phyloP scores from a whole-genome alignment of 345 rosid species.

The Populus euphratica region DNA sequence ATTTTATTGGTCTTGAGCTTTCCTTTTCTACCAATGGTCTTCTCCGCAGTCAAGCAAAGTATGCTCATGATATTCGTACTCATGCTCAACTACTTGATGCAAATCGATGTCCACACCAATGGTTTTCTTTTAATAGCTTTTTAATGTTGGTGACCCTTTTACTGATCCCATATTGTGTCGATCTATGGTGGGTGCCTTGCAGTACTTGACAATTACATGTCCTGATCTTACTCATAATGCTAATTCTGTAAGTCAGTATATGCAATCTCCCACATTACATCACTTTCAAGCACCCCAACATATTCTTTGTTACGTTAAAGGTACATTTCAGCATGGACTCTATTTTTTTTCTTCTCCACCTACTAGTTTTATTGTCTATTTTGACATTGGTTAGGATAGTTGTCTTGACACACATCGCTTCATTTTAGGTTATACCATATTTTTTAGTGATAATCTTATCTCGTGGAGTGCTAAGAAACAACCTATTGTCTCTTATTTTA shows the following conservation, averaged over 20 bases:
- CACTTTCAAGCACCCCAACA: not conserved
- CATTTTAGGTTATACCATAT: not conserved
- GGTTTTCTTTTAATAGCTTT: rapidly evolving
- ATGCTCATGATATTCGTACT: too few species aligned
- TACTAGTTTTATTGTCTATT: not conserved
- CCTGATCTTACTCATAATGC: not conserved
- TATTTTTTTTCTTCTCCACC: not conserved
- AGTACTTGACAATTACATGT: not conserved
- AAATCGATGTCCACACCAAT: too few species aligned
- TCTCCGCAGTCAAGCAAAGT: too few species aligned
- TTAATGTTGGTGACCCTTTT: not conserved
- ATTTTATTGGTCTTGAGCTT: too few species aligned
- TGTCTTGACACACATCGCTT: not conserved
- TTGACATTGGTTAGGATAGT: not conserved
- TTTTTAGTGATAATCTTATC: not conserved
- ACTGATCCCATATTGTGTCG: not conserved
- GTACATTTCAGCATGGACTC: not conserved
- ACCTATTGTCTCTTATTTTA: not conserved
- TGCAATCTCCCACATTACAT: not conserved
- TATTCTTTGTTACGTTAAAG: too few species aligned
- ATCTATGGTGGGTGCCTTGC: not conserved
- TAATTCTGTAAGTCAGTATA: not conserved
- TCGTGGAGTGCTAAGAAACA: not conserved
- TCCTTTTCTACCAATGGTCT: too few species aligned
- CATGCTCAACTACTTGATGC: too few species aligned